Conservation (phyloP, 164 flowering plant species). For the Vitis riparia region DNA sequence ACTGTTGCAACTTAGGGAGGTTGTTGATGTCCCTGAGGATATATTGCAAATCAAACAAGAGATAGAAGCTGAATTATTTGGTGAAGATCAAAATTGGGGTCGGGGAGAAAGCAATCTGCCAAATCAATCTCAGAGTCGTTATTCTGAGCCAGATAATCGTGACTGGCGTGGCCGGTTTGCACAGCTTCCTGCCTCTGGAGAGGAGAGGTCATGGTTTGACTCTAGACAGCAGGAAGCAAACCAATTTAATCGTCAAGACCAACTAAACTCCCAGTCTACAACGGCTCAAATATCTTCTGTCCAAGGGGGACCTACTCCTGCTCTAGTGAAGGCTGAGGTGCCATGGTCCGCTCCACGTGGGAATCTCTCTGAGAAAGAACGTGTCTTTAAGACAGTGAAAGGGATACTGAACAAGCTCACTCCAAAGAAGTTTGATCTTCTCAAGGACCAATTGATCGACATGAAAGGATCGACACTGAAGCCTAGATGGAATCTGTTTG, state of each 20-base stretch:
- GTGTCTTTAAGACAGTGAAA: constrained; percentile 85
- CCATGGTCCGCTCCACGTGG: constrained; percentile 89
- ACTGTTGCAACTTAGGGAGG: constrained; percentile 23
- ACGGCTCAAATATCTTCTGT: constrained; percentile 55
- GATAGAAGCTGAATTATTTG: constrained; percentile 68
- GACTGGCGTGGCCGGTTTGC: constrained; percentile 88
- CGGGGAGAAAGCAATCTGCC: constrained; percentile 53
- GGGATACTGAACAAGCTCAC: constrained; percentile 99
- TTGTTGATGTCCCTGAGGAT: constrained; percentile 50
- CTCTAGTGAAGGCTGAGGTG: constrained; percentile 73
- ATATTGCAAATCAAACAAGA: constrained; percentile 75
- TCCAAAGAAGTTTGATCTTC: constrained; percentile 10
- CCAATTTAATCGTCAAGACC: no score
- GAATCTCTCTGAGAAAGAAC: constrained; percentile 72
- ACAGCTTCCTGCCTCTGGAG: constrained; percentile 47
- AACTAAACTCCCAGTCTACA: constrained; percentile 51
- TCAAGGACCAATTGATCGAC: no score
- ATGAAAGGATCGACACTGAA: no score
- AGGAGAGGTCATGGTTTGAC: constrained; percentile 72
- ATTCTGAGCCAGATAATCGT: constrained; percentile 82
- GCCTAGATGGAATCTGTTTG: no score
- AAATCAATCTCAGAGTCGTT: constrained; percentile 59
- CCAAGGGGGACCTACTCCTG: constrained; percentile 71
- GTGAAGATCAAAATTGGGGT: constrained; percentile 79
- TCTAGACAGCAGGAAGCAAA: constrained; percentile 52